Evolutionary conservation across 176 grass and related monocot species (phyloP), one percentile per base, ranked within the genome.

Genomic region (Phragmites australis): DNA sequence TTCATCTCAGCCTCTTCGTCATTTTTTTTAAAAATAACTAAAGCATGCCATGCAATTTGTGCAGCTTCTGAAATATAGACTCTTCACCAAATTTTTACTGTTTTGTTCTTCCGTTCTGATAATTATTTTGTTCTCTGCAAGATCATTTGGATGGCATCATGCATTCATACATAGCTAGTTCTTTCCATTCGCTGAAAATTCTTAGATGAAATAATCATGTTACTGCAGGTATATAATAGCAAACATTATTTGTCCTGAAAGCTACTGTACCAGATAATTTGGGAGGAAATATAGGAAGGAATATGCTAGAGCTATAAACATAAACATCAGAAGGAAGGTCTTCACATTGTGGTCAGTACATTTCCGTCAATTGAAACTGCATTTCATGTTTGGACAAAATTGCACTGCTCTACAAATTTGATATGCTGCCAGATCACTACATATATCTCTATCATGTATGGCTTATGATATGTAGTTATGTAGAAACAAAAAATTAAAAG

Each of bases 171-270:
- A 39, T 39, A 59, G 0, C 2, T 29, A 49, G 70, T 40, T 1
- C 13, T 71, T 57, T 5, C 3, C 17, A 14, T 47, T 42, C 0
- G 13, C 9, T 27, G 6, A 46, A 64, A 60, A 64, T 46, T 37
- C 53, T 63, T 46, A 32, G 13, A 22, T 48, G 15, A 76, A 61
- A 49, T 61, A 69, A 53, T 30, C 37, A 80, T 81, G 62, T 55
- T 32, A 63, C n/a, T 76, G 65, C 87, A 85, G 78, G 65, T 71
- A 85, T 55, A 71, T 76, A 88, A 76, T 77, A 71, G 51, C 10
- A 26, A 63, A 75, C 30, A 77, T 57, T 57, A 39, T 54, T 70
- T 85, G 18, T 43, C 21, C 1, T n/a, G 17, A 27, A 80, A 70
- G 5, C 3, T 56, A 55, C 13, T 27, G 13, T 81, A 75, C 31